phyloP scores from a whole-genome alignment of 805 yeast species.

The Kodamaea fukazawae region DNA sequence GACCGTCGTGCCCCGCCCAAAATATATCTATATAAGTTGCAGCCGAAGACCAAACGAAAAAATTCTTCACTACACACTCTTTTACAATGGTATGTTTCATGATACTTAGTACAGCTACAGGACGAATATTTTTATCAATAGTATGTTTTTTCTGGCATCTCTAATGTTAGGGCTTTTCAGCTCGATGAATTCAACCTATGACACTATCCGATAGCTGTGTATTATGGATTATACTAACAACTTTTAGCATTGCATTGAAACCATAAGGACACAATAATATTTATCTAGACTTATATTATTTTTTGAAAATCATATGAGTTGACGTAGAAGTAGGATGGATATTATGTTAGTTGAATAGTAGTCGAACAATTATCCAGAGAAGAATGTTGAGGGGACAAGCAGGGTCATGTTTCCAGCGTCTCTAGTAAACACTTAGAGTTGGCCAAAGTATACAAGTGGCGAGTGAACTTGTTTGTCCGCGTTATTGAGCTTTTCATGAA shows the following conservation, averaged over 20 bases:
- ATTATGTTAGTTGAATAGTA: not conserved
- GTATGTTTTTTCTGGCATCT: slow-evolving; percentile 86
- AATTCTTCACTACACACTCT: not conserved
- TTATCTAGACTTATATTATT: too few relatives aligned
- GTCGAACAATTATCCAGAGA: not conserved
- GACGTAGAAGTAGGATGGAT: not conserved
- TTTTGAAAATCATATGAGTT: too few relatives aligned
- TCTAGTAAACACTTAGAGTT: too few relatives aligned
- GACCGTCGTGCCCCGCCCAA: not conserved
- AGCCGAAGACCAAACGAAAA: not conserved
- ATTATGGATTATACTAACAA: slow-evolving; percentile 6
- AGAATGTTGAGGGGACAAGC: too few relatives aligned
- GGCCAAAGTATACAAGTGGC: too few relatives aligned
- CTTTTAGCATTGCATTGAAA: too few relatives aligned
- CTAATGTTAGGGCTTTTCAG: slow-evolving; percentile 79
- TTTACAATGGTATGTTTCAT: slow-evolving; percentile 6
- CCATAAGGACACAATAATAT: too few relatives aligned
- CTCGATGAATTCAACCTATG: slow-evolving; percentile 78
- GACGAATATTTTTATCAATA: slow-evolving; percentile 35
- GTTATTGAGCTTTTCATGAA: too few relatives aligned
- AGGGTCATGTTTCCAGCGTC: too few relatives aligned
- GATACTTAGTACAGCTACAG: slow-evolving; percentile 14
- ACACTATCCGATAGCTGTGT: slow-evolving; percentile 54
- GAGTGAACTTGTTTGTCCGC: too few relatives aligned
- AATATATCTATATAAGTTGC: not conserved